A percentile compares a stretch with the other conserved stretches of the same genome.
Conservation (phyloP, 106 monocot species). For the Acorus calamus region DNA sequence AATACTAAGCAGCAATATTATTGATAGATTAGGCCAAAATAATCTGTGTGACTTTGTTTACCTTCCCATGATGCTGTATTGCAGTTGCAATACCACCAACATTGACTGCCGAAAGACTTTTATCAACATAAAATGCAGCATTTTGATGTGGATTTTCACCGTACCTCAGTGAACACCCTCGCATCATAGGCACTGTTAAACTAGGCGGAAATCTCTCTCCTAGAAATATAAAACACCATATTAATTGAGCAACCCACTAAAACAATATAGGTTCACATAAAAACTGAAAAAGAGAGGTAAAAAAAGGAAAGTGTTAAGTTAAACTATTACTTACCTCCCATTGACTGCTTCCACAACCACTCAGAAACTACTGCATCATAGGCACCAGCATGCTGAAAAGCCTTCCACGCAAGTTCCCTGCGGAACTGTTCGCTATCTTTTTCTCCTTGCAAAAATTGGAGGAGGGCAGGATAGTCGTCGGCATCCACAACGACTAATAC, state of each 20-base stretch:
- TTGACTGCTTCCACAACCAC: conserved; percentile 89
- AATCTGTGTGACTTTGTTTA: conserved; percentile 7
- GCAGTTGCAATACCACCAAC: conserved; percentile 93
- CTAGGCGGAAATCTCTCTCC: conserved; percentile 63
- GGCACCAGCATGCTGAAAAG: conserved; percentile 87
- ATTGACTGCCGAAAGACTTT: conserved; percentile 76
- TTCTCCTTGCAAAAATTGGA: conserved; percentile 68
- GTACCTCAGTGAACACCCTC: conserved; percentile 65
- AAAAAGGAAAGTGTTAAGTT: too few species aligned
- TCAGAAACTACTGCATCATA: conserved; percentile 97
- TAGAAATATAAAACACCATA: conserved; percentile 1
- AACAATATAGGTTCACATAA: background rate
- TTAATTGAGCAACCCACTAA: too few species aligned
- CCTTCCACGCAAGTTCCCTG: conserved; percentile 80
- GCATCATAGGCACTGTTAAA: conserved; percentile 64
- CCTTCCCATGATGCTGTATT: conserved; percentile 95
- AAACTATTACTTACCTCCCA: conserved; percentile 30
- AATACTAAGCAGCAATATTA: too few species aligned
- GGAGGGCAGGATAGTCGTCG: conserved; percentile 70
- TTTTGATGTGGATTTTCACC: conserved; percentile 99
- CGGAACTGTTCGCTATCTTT: conserved; percentile 55
- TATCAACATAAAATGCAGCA: conserved; percentile 85
- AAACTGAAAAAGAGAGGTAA: conserved; percentile 4
- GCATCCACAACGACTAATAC: conserved; percentile 90
- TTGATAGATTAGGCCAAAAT: too few species aligned